Evolutionary conservation across 2,329 filamentous ascomycete species (phyloP).

Genomic region (Aspergillus awamori): DNA sequence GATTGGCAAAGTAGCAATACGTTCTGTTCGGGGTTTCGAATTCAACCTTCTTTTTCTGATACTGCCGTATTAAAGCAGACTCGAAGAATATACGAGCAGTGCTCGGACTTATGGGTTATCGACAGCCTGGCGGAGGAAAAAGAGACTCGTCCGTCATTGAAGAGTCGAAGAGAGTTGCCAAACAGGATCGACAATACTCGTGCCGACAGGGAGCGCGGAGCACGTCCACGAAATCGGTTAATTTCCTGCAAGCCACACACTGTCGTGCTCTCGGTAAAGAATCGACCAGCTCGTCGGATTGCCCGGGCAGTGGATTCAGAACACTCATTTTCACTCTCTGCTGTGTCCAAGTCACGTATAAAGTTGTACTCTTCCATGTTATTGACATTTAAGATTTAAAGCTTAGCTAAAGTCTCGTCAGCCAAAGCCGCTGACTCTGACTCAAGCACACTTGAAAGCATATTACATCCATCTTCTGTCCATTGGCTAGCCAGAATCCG

Average conservation of each 20-base stretch:
- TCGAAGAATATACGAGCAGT: conserved; percentile 42
- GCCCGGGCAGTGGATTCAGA: conserved; percentile 17
- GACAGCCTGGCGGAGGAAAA: conserved; percentile 61
- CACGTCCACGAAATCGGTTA: background rate
- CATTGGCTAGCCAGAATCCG: background rate
- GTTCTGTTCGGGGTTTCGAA: too few relatives aligned
- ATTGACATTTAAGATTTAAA: conserved; percentile 11
- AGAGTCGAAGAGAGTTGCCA: conserved; percentile 49
- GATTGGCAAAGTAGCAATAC: too few relatives aligned
- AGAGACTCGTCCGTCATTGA: conserved; percentile 54
- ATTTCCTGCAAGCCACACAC: conserved; percentile 1
- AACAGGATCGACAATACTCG: conserved; percentile 56
- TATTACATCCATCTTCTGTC: background rate
- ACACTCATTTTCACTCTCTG: background rate
- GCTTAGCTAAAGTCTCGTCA: conserved; percentile 20
- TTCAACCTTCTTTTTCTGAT: conserved; percentile 53
- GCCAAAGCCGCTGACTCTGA: background rate
- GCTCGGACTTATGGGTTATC: conserved; percentile 44
- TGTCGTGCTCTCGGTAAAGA: background rate
- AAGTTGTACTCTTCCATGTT: too few relatives aligned
- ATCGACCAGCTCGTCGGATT: conserved; percentile 7
- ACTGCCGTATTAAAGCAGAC: conserved; percentile 37
- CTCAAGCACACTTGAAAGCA: background rate
- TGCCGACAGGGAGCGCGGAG: conserved; percentile 39
- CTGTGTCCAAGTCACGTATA: too few relatives aligned